A percentile compares a stretch with the other conserved stretches of the same genome.
phyloP scores from a whole-genome alignment of 441 rosid genomes.

The Erodium texanum region DNA sequence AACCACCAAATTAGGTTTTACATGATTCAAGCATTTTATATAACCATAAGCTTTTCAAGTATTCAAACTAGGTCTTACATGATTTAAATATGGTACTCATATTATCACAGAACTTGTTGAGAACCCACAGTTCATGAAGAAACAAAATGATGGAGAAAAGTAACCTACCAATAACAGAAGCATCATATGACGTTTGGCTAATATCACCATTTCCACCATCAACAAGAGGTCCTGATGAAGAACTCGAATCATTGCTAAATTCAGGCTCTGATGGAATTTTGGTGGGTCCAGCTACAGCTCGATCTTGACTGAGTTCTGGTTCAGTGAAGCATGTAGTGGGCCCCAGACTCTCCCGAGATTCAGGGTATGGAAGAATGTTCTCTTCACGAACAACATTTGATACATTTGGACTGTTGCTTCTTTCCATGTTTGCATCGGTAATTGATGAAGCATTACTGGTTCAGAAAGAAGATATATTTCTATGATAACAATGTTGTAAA shows the following conservation, averaged over 20 bases:
- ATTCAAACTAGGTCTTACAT: background rate
- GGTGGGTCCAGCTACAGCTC: constrained; percentile 19
- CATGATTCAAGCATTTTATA: too few species aligned
- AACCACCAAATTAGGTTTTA: too few species aligned
- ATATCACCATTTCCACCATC: constrained; percentile 22
- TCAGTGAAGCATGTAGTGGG: constrained; percentile 18
- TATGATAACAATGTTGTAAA: constrained; percentile 9
- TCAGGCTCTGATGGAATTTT: constrained; percentile 18
- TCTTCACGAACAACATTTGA: constrained; percentile 32
- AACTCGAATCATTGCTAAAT: constrained; percentile 26
- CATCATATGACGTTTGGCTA: constrained; percentile 19
- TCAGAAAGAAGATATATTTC: constrained; percentile 13
- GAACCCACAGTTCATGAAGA: background rate
- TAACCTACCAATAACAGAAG: constrained; percentile 25
- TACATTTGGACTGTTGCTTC: constrained; percentile 22
- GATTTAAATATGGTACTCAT: background rate
- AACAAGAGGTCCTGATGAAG: constrained; percentile 19
- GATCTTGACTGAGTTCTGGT: constrained; percentile 25
- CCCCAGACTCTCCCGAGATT: constrained; percentile 24
- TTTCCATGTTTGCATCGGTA: constrained; percentile 12
- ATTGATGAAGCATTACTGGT: constrained; percentile 25
- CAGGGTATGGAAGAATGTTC: constrained; percentile 16
- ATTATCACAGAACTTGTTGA: background rate
- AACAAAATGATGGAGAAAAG: constrained; percentile 7
- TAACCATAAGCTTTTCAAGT: background rate